Evolutionary conservation across 306 rosid genomes (phyloP), one percentile per base, ranked within the genome.

Genomic region (Vigna reflexopilosa): DNA sequence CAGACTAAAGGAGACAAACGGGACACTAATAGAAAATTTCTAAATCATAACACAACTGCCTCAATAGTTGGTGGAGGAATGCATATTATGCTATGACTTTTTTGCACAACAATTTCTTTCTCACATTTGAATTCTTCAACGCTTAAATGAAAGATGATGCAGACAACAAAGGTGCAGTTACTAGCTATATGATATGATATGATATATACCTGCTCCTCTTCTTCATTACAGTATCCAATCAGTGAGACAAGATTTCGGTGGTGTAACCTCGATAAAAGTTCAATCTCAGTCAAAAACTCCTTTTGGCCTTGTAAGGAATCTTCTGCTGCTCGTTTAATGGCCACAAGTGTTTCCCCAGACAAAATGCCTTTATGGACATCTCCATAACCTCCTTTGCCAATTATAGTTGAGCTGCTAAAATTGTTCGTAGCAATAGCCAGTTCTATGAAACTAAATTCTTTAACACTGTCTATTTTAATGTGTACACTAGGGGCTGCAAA

Each of bases 341-440:
- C 98, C 51, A 92, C 96, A 40, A 76, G 49, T 56, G 86, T 85
- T 45, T 79, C 88, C 79, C 87, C 87, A 7, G 84, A 81, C 13
- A 95, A 76, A 82, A 83, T 73, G 61, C 98, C 98, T 82, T 67
- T 91, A 64, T 95, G 92, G 75, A 95, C 98, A 83, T 84, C 92
- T 59, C 98, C 98, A 76, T 94, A 94, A 71, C 98, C 98, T 85
- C 98, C 98, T 85, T 55, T 93, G 24, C 98, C 98, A 80, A 92
- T 86, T 84, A 80, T 77, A 70, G 70, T 48, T 9, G 96, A 80
- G 77, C 75, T 80, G 79, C 87, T 80, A 26, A 94, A 94, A 77
- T 85, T 86, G 75, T 78, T 42, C 9, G 98, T 90, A 59, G 97
- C 98, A 49, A 19, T 77, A 69, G 77, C 80, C 94, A 92, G 76